phyloP scores from a whole-genome alignment of 345 rosid genomes.

The Euphorbia pulcherrima region DNA sequence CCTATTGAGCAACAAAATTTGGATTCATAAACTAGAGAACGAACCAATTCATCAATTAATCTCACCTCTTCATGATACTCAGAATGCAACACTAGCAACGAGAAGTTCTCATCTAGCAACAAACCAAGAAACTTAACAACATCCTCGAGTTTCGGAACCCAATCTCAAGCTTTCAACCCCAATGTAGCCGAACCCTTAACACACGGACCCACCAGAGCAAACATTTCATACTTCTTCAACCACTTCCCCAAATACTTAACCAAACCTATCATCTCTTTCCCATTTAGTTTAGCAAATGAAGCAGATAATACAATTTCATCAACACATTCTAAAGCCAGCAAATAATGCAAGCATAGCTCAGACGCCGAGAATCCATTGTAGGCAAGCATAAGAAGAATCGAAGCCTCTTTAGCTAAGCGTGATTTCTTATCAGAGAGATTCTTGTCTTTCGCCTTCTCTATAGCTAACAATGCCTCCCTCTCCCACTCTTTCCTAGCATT shows the following conservation, averaged over 20 bases:
- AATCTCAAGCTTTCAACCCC: constrained; percentile 58
- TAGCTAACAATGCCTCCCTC: constrained; percentile 53
- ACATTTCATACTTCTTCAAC: constrained; percentile 74
- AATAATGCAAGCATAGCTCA: constrained; percentile 77
- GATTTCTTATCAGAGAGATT: constrained; percentile 34
- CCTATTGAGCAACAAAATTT: constrained; percentile 44
- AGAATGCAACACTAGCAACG: constrained; percentile 56
- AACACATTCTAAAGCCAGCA: constrained; percentile 45
- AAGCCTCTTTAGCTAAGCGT: constrained; percentile 56
- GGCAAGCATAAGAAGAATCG: constrained; percentile 76
- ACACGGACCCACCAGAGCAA: constrained; percentile 75
- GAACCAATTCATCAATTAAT: constrained; percentile 41
- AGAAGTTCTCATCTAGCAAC: constrained; percentile 71
- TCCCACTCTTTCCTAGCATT: constrained; percentile 73
- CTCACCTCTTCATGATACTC: constrained; percentile 71
- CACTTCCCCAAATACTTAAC: constrained; percentile 63
- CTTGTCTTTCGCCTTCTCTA: constrained; percentile 41
- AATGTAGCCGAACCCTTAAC: constrained; percentile 49
- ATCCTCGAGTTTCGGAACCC: constrained; percentile 75
- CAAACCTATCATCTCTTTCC: constrained; percentile 59
- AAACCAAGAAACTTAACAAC: constrained; percentile 54
- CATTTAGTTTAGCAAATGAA: constrained; percentile 53
- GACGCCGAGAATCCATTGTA: constrained; percentile 61
- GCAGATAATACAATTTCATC: constrained; percentile 65
- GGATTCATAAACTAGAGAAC: constrained; percentile 62